Evolutionary conservation across 768 basidiomycete genomes (phyloP).

Genomic region (Phallus indusiatus): DNA sequence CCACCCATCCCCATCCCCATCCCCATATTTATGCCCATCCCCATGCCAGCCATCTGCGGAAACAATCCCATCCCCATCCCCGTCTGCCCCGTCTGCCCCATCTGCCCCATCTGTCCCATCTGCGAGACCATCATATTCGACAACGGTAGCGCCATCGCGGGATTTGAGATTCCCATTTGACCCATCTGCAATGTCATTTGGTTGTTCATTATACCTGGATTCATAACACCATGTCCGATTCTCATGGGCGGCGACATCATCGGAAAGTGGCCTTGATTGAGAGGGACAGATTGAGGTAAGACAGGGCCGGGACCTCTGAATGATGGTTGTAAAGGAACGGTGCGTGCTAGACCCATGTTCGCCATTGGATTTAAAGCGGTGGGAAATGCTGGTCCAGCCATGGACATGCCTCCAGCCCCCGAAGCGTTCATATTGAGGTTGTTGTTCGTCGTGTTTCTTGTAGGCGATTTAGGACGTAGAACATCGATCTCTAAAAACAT

Average conservation of each 20-base stretch:
- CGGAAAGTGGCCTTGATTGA: background rate
- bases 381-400: constrained; percentile 4
- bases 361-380: background rate
- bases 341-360: background rate
- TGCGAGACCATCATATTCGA: constrained; percentile 18
- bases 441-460: constrained; percentile 30
- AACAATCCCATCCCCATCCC: constrained; percentile 20
- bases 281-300: background rate
- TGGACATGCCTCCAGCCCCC: constrained; percentile 3
- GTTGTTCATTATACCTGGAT: constrained; percentile 11
- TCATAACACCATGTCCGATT: constrained; percentile 6
- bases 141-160: background rate
- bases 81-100: background rate
- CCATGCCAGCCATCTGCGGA: constrained; percentile 30
- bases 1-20: constrained; percentile 15
- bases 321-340: background rate
- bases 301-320: background rate
- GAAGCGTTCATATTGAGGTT: constrained; percentile 6
- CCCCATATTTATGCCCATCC: constrained; percentile 22
- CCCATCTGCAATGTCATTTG: constrained; percentile 13
- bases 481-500: constrained; percentile 57
- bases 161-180: background rate
- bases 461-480: constrained; percentile 78
- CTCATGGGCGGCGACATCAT: constrained; percentile 11
- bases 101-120: constrained; percentile 3